These are phyloP conservation scores for Labyrinthula sp. DNA, from an alignment of 352 stramenopile species.

Conservation along the genomic window DNA sequence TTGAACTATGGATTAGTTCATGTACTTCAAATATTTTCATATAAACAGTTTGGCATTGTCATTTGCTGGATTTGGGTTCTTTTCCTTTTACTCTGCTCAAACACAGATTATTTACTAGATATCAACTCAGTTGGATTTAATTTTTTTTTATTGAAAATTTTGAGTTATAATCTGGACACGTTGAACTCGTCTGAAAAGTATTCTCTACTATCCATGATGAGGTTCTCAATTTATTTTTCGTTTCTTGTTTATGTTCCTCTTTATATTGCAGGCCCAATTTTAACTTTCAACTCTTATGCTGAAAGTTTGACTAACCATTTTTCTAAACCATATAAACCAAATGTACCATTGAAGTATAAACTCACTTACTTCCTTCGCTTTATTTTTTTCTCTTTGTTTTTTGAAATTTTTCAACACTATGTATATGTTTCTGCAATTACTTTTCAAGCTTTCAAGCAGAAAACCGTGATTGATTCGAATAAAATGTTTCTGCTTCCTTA, in stretches of 20 bases:
- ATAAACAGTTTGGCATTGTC: too few species aligned
- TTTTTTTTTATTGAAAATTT: too few species aligned
- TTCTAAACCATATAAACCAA: not conserved
- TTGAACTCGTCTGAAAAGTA: too few species aligned
- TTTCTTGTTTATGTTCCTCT: constrained; percentile 43
- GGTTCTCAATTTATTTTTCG: too few species aligned
- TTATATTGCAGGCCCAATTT: constrained; percentile 41
- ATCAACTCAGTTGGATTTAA: too few species aligned
- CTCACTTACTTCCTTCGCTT: constrained; percentile 33
- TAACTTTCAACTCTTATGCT: constrained; percentile 40
- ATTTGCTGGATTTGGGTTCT: too few species aligned
- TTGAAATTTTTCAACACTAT: constrained; percentile 34
- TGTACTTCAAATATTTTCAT: too few species aligned
- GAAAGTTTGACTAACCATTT: constrained; percentile 16
- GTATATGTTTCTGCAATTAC: constrained; percentile 36
- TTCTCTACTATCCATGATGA: too few species aligned
- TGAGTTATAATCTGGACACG: too few species aligned
- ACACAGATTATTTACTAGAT: too few species aligned
- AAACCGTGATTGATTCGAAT: constrained; percentile 20
- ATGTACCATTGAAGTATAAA: constrained; percentile 14
- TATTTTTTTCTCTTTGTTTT: constrained; percentile 29
- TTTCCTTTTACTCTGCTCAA: too few species aligned
- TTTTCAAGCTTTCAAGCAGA: constrained; percentile 36
- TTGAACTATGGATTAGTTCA: too few species aligned
- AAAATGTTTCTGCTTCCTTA: constrained; percentile 11